Evolutionary conservation across 371 early-diverging fungal genomes (phyloP).

Genomic region (Rhizomucor miehei): DNA sequence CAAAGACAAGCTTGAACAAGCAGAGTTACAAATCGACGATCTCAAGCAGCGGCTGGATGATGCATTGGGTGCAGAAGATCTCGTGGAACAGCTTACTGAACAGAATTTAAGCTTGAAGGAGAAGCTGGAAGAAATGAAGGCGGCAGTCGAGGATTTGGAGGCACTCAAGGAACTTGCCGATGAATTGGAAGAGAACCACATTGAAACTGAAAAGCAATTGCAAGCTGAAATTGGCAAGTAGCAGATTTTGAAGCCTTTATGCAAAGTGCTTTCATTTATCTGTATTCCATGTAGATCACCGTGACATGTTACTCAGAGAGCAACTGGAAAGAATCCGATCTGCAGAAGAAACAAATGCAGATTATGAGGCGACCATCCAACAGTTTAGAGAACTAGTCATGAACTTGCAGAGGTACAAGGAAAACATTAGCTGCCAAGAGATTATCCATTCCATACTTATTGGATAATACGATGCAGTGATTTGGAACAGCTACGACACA

Average conservation of each 20-base stretch:
- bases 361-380: conserved; percentile 79
- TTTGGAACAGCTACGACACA: conserved; percentile 63
- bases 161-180: conserved; percentile 88
- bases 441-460: too few species aligned
- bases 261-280: too few species aligned
- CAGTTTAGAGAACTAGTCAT: conserved; percentile 87
- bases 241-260: too few species aligned
- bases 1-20: conserved; percentile 51
- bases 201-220: conserved; percentile 82
- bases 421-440: neutral
- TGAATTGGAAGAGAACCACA: conserved; percentile 87
- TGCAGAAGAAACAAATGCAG: conserved; percentile 78
- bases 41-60: conserved; percentile 83
- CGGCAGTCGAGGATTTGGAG: conserved; percentile 83
- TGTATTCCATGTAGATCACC: conserved; percentile 39
- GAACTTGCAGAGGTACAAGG: conserved; percentile 59
- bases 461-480: conserved; percentile 32
- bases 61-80: conserved; percentile 74
- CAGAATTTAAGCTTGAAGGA: conserved; percentile 76
- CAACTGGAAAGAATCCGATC: conserved; percentile 56
- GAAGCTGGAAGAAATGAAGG: conserved; percentile 75
- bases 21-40: conserved; percentile 76
- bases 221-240: conserved; percentile 72
- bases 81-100: conserved; percentile 76
- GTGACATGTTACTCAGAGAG: conserved; percentile 68